Evolutionary conservation across 345 rosid genomes (phyloP).

Genomic region (Moringa oleifera): DNA sequence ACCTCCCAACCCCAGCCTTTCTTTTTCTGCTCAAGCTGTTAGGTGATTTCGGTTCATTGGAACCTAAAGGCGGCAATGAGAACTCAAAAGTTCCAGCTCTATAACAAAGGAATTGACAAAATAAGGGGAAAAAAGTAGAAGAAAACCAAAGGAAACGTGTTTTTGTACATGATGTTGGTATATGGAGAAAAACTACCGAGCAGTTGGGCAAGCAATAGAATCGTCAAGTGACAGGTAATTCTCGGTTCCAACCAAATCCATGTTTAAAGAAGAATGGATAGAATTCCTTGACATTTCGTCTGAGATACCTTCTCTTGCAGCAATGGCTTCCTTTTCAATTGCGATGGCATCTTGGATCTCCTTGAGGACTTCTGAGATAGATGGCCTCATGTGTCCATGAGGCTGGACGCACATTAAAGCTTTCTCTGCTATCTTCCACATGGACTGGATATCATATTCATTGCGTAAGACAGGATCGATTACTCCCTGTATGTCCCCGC

Average conservation of each 20-base stretch:
- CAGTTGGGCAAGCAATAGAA: constrained; percentile 51
- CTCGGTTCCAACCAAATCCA: constrained; percentile 50
- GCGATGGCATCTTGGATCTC: constrained; percentile 88
- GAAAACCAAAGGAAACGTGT: not conserved
- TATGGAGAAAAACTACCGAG: constrained; percentile 44
- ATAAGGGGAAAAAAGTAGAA: constrained; percentile 14
- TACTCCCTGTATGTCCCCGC: constrained; percentile 87
- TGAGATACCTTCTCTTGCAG: constrained; percentile 52
- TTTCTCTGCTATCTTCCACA: constrained; percentile 99
- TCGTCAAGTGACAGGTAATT: constrained; percentile 57
- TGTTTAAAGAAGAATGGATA: constrained; percentile 56
- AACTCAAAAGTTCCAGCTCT: not conserved
- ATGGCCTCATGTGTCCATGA: constrained; percentile 90
- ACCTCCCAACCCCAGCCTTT: no score
- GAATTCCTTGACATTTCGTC: constrained; percentile 76
- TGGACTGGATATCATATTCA: constrained; percentile 83
- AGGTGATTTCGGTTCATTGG: no score
- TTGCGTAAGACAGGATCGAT: constrained; percentile 63
- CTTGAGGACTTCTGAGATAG: constrained; percentile 87
- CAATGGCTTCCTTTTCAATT: constrained; percentile 62
- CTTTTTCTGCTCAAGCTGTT: no score
- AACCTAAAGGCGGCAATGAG: no score
- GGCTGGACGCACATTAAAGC: constrained; percentile 89
- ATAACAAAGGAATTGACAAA: no score
- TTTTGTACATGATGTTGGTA: constrained; percentile 18